Base-by-base conservation (phyloP, 257 asterid genomes). In the Orobanche coerulescens region DNA sequence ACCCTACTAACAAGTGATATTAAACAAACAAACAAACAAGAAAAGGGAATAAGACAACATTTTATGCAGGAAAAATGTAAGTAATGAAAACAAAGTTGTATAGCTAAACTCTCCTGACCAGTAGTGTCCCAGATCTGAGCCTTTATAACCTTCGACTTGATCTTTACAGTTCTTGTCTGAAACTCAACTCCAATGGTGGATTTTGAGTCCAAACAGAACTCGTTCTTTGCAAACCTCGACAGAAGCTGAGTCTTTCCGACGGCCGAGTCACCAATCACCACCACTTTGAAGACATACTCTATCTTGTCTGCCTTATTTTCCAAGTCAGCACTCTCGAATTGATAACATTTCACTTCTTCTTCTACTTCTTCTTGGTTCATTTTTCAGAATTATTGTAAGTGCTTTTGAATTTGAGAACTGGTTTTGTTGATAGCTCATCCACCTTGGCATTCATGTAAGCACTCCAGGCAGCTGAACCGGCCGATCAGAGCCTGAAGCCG, bases 101-200 rank as follows among this genome's bases (percentile, higher is more conserved):
- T n/a, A n/a, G n/a, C 33, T 4, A 39, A 82, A 94, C 95, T 84
- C 75, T 87, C 95, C 71, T 84, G 95, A 2, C 95, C 95, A 44
- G 94, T 94, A 55, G 94, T 87, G 66, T 87, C 95, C 95, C 95
- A 84, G 94, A 87, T 87, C 90, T 84, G 95, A 58, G 95, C 95
- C 73, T 87, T 87, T 25, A 87, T 62, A 60, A 82, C 73, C 73
- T 86, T 87, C 64, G 90, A 82, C 11, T 81, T 71, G 61, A 84
- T 77, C 25, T 50, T 71, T 0, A 87, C 81, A 2, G 94, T 84
- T 58, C 94, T 76, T 0, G 91, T 82, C 73, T 82, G 88, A 42
- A 87, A 87, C 75, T 84, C 95, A 26, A 87, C 94, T 4, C 94
- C 90, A 46, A 87, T 87, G 57, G 95, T 87, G 52, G 95, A 87